A percentile compares a stretch with the other conserved stretches of the same genome.
phyloP scores from a whole-genome alignment of 164 flowering plant species.

The Aristolochia contorta region DNA sequence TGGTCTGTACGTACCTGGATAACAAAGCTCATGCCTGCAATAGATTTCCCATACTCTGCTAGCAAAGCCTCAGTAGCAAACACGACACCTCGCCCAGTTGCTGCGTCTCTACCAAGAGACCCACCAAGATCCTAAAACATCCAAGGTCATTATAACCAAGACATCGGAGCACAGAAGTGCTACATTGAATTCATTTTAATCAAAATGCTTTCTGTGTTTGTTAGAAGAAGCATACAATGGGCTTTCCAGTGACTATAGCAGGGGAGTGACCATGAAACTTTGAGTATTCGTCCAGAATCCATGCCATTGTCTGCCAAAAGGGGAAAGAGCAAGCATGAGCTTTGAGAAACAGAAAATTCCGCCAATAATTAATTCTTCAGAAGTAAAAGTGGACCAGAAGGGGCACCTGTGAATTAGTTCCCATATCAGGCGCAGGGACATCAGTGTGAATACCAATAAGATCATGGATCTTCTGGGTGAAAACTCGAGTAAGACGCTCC shows the following conservation, averaged over 20 bases:
- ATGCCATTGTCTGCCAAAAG: constrained; percentile 63
- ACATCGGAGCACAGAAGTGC: not conserved
- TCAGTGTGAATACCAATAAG: constrained; percentile 68
- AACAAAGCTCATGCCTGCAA: constrained; percentile 31
- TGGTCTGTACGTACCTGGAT: constrained; percentile 18
- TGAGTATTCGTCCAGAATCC: constrained; percentile 85
- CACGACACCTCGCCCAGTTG: constrained; percentile 83
- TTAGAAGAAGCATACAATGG: constrained; percentile 36
- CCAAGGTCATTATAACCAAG: constrained; percentile 1
- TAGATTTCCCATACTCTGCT: constrained; percentile 61
- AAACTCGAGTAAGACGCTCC: constrained; percentile 76
- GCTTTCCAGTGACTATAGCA: constrained; percentile 80
- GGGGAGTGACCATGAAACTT: constrained; percentile 85
- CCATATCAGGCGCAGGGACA: constrained; percentile 89
- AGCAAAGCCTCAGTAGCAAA: constrained; percentile 70
- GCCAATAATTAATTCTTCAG: not conserved
- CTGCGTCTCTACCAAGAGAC: constrained; percentile 81
- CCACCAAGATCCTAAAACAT: constrained; percentile 71
- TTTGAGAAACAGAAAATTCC: not conserved
- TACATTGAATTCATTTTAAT: not conserved
- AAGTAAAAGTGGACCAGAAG: not conserved
- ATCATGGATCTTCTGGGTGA: constrained; percentile 83
- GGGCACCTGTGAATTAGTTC: constrained; percentile 71
- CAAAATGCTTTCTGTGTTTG: not conserved
- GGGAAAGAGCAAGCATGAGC: not conserved